Percentiles rank a stretch among this genome's conserved stretches.
phyloP scores from a whole-genome alignment of 2,329 filamentous ascomycete genomes.

The Hymenoscyphus repandus region DNA sequence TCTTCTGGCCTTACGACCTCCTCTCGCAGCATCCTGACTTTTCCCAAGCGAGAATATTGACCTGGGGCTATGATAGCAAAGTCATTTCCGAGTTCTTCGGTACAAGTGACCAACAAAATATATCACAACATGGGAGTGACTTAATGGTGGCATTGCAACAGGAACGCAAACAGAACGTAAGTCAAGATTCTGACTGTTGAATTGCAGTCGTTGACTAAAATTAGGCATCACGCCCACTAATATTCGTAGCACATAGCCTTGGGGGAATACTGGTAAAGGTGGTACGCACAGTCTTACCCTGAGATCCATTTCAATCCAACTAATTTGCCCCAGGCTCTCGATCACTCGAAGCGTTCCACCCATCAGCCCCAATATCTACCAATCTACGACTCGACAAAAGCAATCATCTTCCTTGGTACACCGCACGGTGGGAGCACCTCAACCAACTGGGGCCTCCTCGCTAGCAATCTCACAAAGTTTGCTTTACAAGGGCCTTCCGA shows the following conservation, averaged over 20 bases:
- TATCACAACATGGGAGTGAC: conserved; percentile 5
- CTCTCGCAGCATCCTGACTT: background rate
- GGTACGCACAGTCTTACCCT: background rate
- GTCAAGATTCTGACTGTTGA: background rate
- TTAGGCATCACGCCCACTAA: conserved; percentile 1
- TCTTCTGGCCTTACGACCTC: conserved; percentile 2
- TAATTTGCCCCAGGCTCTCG: background rate
- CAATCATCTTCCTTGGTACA: conserved; percentile 28
- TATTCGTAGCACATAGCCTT: conserved; percentile 2
- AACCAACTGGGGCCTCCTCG: background rate
- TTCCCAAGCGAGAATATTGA: background rate
- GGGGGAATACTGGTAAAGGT: conserved; percentile 2
- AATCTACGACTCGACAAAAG: conserved; percentile 9
- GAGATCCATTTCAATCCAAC: background rate
- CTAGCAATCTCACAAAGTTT: conserved; percentile 2
- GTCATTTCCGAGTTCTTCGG: conserved; percentile 1
- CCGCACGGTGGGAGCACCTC: conserved; percentile 18
- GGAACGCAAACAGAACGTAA: conserved; percentile 3
- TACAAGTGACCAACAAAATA: conserved; percentile 1
- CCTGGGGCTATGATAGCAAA: conserved; percentile 3
- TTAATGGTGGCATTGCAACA: conserved; percentile 1
- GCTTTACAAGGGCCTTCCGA: background rate
- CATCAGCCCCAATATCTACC: conserved; percentile 7
- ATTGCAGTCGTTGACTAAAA: background rate
- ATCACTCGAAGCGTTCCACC: conserved; percentile 2